Evolutionary conservation across 2,329 filamentous ascomycete genomes (phyloP).

Genomic region (Davidsoniella eucalypti): DNA sequence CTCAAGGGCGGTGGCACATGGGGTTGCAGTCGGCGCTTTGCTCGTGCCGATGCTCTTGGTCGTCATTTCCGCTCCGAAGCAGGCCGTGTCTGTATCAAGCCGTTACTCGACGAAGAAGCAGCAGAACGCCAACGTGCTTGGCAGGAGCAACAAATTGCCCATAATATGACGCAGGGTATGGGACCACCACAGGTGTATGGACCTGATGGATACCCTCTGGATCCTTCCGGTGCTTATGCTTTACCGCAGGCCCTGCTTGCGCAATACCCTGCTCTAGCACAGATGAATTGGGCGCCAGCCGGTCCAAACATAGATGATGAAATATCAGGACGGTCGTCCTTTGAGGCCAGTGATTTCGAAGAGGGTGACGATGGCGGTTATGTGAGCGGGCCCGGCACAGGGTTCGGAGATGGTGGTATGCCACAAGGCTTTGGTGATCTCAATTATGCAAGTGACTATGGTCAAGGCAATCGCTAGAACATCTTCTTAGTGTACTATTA

Average conservation of each 20-base stretch:
- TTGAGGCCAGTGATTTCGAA: constrained; percentile 65
- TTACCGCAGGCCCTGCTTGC: constrained; percentile 78
- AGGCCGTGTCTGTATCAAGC: constrained; percentile 89
- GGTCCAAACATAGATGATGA: constrained; percentile 59
- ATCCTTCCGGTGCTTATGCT: constrained; percentile 40
- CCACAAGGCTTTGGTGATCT: constrained; percentile 38
- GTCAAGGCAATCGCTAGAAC: constrained; percentile 20
- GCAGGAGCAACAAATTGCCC: constrained; percentile 54
- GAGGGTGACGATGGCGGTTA: constrained; percentile 57
- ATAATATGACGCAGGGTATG: constrained; percentile 33
- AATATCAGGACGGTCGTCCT: constrained; percentile 62
- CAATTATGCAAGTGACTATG: constrained; percentile 37
- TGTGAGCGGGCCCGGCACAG: constrained; percentile 44
- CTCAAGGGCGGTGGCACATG: constrained; percentile 70
- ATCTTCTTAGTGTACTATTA: not conserved
- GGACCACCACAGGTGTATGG: constrained; percentile 36
- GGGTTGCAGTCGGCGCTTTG: constrained; percentile 88
- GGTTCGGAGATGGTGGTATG: constrained; percentile 40
- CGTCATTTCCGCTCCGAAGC: constrained; percentile 93
- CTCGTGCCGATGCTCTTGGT: constrained; percentile 84
- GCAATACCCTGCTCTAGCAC: constrained; percentile 86
- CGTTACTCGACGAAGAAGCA: constrained; percentile 89
- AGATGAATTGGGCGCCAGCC: constrained; percentile 58
- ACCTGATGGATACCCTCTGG: constrained; percentile 40
- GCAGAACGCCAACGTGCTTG: constrained; percentile 60